These are phyloP conservation scores for Melaleuca quinquenervia DNA, from an alignment of 345 rosid genomes.

Conservation along the genomic window DNA sequence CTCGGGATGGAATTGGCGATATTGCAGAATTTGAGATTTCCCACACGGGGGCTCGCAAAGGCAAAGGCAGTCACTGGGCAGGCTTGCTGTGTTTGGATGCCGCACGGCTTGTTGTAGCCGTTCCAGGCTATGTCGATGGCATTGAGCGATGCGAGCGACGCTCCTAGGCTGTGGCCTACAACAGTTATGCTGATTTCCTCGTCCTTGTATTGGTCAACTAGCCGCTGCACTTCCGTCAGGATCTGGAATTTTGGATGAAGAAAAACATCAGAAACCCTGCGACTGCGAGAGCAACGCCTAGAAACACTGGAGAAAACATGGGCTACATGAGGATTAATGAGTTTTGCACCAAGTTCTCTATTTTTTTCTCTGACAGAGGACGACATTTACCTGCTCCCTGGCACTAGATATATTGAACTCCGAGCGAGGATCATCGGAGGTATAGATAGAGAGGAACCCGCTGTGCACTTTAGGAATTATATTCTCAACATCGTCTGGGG, in stretches of 20 bases:
- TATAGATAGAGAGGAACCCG: conserved; percentile 43
- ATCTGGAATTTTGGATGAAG: conserved; percentile 22
- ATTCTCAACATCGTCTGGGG: neutral
- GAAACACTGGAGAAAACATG: neutral
- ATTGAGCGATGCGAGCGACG: conserved; percentile 33
- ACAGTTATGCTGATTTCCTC: conserved; percentile 56
- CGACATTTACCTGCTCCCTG: conserved; percentile 37
- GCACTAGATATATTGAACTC: conserved; percentile 31
- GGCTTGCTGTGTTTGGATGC: neutral
- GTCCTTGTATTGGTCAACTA: conserved; percentile 31
- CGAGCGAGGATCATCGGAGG: conserved; percentile 30
- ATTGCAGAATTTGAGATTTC: conserved; percentile 19
- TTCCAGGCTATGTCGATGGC: conserved; percentile 41
- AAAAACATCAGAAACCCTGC: neutral
- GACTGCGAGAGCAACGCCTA: neutral
- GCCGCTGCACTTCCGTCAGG: conserved; percentile 28
- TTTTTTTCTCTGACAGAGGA: neutral
- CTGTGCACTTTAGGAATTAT: conserved; percentile 11
- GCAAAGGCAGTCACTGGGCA: conserved; percentile 43
- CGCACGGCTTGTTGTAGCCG: conserved; percentile 2
- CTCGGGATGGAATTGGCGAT: conserved; percentile 2
- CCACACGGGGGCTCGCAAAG: conserved; percentile 42
- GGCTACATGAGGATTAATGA: neutral
- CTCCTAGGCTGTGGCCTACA: conserved; percentile 59
- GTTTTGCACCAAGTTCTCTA: neutral